Conservation (phyloP, 169 alveolate species). For the Plasmodium chabaudi region DNA sequence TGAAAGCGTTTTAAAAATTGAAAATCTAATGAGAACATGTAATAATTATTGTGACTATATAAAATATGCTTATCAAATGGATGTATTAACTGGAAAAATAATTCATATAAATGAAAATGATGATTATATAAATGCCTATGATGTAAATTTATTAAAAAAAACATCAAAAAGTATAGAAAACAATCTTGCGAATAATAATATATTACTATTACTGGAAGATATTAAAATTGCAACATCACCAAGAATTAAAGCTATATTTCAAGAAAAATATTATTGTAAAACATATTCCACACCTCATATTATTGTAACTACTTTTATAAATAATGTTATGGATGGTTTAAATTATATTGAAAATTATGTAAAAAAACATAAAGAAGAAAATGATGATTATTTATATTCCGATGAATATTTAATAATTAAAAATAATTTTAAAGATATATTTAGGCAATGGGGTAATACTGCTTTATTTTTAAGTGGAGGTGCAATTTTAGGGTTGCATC, state of each 20-base stretch:
- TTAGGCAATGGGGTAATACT: conserved; percentile 80
- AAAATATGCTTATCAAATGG: conserved; percentile 70
- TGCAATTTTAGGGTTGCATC: conserved; percentile 81
- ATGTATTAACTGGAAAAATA: conserved; percentile 54
- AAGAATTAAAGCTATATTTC: conserved; percentile 42
- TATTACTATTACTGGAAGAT: conserved; percentile 56
- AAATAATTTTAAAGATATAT: conserved; percentile 54
- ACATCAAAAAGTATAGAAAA: conserved; percentile 52
- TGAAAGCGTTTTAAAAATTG: conserved; percentile 50
- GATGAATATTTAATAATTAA: conserved; percentile 65
- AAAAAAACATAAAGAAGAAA: conserved; percentile 36
- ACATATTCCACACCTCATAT: conserved; percentile 70
- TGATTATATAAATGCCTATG: conserved; percentile 66
- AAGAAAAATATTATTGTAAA: conserved; percentile 73
- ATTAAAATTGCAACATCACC: conserved; percentile 73
- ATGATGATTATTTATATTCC: conserved; percentile 21
- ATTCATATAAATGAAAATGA: conserved; percentile 63
- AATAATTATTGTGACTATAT: conserved; percentile 50
- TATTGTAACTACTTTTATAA: conserved; percentile 51
- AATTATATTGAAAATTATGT: conserved; percentile 60
- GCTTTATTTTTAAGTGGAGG: conserved; percentile 85
- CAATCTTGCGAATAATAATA: conserved; percentile 24
- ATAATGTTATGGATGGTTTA: conserved; percentile 40
- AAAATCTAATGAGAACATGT: conserved; percentile 38
- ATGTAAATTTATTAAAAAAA: conserved; percentile 68